Conservation (phyloP, 495 filamentous ascomycete species). For the Pyronema omphalodes region DNA sequence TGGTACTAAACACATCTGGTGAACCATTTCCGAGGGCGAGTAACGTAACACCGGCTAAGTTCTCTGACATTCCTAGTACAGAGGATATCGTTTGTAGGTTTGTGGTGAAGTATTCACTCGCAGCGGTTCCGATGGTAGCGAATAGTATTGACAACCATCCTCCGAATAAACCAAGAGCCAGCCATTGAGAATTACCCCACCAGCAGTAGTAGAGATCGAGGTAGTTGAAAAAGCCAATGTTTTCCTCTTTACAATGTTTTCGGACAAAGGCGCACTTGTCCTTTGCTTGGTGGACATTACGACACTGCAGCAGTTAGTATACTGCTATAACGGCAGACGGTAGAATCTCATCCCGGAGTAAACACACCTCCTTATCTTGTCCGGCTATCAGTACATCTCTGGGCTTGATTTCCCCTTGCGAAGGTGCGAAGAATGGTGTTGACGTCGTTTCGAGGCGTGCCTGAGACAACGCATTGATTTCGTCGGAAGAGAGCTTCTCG, state of each 20-base stretch:
- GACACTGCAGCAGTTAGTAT: slow-evolving; percentile 39
- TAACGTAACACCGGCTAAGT: slow-evolving; percentile 89
- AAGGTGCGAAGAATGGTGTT: neutral
- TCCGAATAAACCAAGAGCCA: slow-evolving; percentile 60
- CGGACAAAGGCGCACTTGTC: slow-evolving; percentile 79
- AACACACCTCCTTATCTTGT: neutral
- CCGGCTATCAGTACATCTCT: neutral
- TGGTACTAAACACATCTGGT: slow-evolving; percentile 95
- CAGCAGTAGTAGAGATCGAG: slow-evolving; percentile 82
- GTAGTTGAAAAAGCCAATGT: slow-evolving; percentile 79
- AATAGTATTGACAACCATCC: slow-evolving; percentile 84
- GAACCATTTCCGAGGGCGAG: slow-evolving; percentile 98
- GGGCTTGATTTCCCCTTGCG: neutral
- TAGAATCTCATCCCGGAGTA: neutral
- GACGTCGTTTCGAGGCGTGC: neutral
- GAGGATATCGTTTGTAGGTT: slow-evolving; percentile 83
- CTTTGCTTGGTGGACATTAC: slow-evolving; percentile 50
- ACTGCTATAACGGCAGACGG: neutral
- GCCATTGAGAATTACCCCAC: slow-evolving; percentile 44
- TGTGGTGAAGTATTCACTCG: slow-evolving; percentile 94
- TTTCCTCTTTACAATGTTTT: slow-evolving; percentile 68
- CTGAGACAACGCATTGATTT: neutral
- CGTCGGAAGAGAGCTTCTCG: neutral
- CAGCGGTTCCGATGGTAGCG: slow-evolving; percentile 94
- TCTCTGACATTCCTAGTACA: slow-evolving; percentile 84